Conservation (phyloP, 140 eudicot species). For the Flaveria floridana region DNA sequence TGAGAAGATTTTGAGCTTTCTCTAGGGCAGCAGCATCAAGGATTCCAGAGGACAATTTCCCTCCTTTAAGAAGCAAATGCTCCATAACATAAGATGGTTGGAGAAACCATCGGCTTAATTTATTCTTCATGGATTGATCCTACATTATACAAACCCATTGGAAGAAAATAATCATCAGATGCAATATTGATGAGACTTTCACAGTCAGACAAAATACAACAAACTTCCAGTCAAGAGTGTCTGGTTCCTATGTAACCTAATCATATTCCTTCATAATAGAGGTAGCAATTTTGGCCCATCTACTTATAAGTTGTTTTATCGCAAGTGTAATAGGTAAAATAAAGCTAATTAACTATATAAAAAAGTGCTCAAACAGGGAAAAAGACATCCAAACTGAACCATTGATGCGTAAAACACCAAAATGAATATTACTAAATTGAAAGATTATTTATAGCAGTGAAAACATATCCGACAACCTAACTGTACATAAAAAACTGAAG, state of each 20-base stretch:
- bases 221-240: neutral
- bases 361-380: neutral
- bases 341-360: neutral
- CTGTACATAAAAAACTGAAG: too few species aligned
- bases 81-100: slow-evolving; percentile 71
- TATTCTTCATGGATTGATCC: slow-evolving; percentile 38
- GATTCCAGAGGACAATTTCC: slow-evolving; percentile 35
- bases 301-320: neutral
- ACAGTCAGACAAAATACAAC: neutral
- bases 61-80: slow-evolving; percentile 68
- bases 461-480: too few species aligned
- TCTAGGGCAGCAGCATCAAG: slow-evolving; percentile 22
- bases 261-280: neutral
- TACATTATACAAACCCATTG: slow-evolving; percentile 26
- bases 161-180: slow-evolving; percentile 17
- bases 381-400: neutral
- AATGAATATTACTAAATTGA: neutral
- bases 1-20: slow-evolving; percentile 27
- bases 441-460: too few species aligned
- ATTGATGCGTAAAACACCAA: neutral
- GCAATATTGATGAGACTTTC: neutral
- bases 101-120: slow-evolving; percentile 57
- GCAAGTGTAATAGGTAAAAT: neutral
- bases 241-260: neutral
- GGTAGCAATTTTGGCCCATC: neutral